These are phyloP conservation scores for Penicillium nordicum DNA, from an alignment of 2,329 filamentous ascomycete genomes.

Conservation along the genomic window DNA sequence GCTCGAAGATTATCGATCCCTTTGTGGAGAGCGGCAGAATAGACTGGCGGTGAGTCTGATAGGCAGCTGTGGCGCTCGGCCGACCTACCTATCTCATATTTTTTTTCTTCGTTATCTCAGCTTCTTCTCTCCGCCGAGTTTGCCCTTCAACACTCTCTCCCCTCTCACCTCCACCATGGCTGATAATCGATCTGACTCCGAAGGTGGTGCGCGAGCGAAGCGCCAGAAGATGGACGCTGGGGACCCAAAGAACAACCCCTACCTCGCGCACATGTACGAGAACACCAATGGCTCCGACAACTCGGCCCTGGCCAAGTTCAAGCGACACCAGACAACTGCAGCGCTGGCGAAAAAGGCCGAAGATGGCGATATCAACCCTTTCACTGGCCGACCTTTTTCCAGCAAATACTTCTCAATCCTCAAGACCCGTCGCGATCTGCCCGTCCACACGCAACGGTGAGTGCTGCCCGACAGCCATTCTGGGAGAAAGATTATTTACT, in stretches of 20 bases:
- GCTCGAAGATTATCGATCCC: conserved; percentile 20
- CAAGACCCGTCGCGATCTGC: conserved; percentile 75
- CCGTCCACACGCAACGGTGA: conserved; percentile 85
- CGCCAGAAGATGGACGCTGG: conserved; percentile 51
- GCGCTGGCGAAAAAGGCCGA: conserved; percentile 70
- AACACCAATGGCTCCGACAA: conserved; percentile 35
- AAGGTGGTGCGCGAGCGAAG: conserved; percentile 51
- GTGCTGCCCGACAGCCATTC: conserved; percentile 23
- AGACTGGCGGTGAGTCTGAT: conserved; percentile 25
- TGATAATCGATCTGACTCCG: conserved; percentile 54
- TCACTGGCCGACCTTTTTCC: conserved; percentile 74
- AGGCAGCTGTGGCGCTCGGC: conserved; percentile 28
- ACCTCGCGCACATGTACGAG: conserved; percentile 82
- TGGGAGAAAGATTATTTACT: conserved; percentile 1
- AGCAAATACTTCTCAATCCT: conserved; percentile 87
- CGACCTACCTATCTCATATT: conserved; percentile 34
- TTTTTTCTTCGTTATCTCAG: conserved; percentile 18
- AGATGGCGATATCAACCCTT: conserved; percentile 78
- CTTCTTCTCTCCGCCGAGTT: conserved; percentile 12
- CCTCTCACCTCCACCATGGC: conserved; percentile 45
- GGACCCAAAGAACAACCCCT: conserved; percentile 67
- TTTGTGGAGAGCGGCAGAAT: conserved; percentile 33
- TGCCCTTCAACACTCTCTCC: conserved; percentile 12
- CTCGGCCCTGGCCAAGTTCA: conserved; percentile 63
- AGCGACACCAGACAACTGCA: conserved; percentile 76